Percentiles rank a stretch among this genome's conserved stretches.
Evolutionary conservation across 495 filamentous ascomycete genomes (phyloP).

Genomic region (Talaromyces adpressus): DNA sequence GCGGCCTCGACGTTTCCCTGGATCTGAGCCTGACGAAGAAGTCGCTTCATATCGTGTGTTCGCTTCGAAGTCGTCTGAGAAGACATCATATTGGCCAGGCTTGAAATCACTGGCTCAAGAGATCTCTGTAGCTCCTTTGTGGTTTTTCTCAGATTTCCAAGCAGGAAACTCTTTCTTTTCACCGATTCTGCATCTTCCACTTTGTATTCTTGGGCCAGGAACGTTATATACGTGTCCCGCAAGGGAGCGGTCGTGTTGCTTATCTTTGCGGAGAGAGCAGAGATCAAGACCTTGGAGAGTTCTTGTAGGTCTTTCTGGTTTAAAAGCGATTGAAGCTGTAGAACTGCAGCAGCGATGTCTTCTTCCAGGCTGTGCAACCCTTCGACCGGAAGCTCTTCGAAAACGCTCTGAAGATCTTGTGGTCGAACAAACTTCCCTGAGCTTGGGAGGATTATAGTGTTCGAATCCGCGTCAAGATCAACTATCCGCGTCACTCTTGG

Average conservation of each 20-base stretch:
- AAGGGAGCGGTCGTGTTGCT: neutral
- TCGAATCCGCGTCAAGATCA: neutral
- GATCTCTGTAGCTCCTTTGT: conserved; percentile 4
- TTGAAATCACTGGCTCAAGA: conserved; percentile 6
- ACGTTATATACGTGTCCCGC: conserved; percentile 1
- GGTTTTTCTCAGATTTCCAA: conserved; percentile 1
- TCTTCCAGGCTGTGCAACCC: conserved; percentile 1
- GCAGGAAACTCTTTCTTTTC: neutral
- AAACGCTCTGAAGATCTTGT: conserved; percentile 2
- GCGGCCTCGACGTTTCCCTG: conserved; percentile 17
- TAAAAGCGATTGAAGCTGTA: conserved; percentile 2
- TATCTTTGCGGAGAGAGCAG: conserved; percentile 3
- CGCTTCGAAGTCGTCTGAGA: conserved; percentile 20
- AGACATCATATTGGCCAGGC: conserved; percentile 18
- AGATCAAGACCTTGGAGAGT: conserved; percentile 1
- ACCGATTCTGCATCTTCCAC: conserved; percentile 1
- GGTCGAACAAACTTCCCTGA: conserved; percentile 1
- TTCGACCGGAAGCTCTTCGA: conserved; percentile 7
- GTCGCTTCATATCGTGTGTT: conserved; percentile 21
- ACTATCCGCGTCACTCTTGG: conserved; percentile 1
- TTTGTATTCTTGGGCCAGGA: neutral
- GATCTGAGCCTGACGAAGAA: conserved; percentile 17
- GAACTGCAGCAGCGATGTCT: conserved; percentile 4
- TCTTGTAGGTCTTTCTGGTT: conserved; percentile 5
- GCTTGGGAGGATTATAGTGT: conserved; percentile 2